Percentiles rank a stretch among this genome's conserved stretches.
Conservation (phyloP, 2,329 filamentous ascomycete genomes). For the Colletotrichum sp. region DNA sequence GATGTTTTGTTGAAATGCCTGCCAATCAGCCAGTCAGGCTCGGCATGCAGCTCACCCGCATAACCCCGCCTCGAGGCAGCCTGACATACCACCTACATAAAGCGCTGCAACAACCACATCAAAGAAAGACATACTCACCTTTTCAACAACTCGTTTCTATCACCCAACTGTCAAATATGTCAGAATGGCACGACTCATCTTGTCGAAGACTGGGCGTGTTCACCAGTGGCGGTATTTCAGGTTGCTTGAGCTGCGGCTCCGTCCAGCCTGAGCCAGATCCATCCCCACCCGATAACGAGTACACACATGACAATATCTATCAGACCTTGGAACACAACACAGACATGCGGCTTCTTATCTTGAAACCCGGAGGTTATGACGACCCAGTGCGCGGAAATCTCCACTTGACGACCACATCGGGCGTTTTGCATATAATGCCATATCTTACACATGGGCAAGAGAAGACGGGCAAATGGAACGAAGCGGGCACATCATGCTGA, state of each 20-base stretch:
- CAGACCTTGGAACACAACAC: background rate
- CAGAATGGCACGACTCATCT: background rate
- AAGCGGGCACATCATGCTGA: background rate
- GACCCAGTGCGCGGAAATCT: background rate
- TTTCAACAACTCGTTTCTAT: too few species aligned
- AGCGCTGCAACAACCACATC: accelerated
- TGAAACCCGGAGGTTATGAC: background rate
- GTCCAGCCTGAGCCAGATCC: accelerated
- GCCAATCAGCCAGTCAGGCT: background rate
- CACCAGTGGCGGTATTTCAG: background rate
- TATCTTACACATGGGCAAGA: slow-evolving; percentile 41
- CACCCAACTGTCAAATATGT: background rate
- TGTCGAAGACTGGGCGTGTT: background rate
- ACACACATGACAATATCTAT: background rate
- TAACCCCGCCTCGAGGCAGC: background rate
- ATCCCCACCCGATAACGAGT: accelerated
- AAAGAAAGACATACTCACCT: background rate
- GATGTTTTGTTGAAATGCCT: background rate
- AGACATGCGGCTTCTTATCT: background rate
- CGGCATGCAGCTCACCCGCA: background rate
- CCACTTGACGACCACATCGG: background rate
- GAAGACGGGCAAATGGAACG: background rate
- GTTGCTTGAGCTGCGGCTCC: background rate
- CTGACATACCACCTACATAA: background rate
- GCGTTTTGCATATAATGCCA: slow-evolving; percentile 29